Evolutionary conservation across 345 rosid genomes (phyloP).

Genomic region (Melastoma malabathricum): DNA sequence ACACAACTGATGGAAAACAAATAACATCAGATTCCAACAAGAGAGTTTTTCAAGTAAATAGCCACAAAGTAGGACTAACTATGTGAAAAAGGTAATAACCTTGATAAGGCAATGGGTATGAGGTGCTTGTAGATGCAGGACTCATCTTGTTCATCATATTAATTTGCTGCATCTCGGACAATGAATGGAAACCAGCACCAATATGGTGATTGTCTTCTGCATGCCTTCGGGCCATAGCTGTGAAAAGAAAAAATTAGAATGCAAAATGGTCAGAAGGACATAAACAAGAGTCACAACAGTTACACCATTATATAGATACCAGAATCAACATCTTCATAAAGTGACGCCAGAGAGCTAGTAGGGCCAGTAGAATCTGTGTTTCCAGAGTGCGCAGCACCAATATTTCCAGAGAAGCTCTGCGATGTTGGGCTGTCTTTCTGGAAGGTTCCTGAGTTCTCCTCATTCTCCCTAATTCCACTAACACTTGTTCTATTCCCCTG

Average conservation of each 20-base stretch:
- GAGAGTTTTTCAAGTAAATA: too few relatives aligned
- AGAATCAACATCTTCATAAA: conserved; percentile 81
- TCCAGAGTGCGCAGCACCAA: conserved; percentile 31
- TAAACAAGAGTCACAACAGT: conserved; percentile 1
- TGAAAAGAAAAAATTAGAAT: conserved; percentile 10
- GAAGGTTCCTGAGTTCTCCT: conserved; percentile 18
- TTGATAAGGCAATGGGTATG: conserved; percentile 13
- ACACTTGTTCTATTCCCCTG: conserved; percentile 56
- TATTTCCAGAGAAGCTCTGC: conserved; percentile 26
- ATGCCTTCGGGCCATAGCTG: conserved; percentile 1
- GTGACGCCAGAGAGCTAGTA: conserved; percentile 55
- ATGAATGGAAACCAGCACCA: conserved; percentile 25
- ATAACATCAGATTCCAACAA: too few relatives aligned
- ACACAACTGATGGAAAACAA: too few relatives aligned
- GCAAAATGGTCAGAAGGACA: conserved; percentile 7
- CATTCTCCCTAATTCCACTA: conserved; percentile 35
- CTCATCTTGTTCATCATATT: conserved; percentile 21
- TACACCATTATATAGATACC: conserved; percentile 26
- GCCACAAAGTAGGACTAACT: not conserved
- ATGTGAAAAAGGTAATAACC: conserved; percentile 12
- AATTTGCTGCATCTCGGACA: conserved; percentile 23
- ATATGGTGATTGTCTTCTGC: conserved; percentile 61
- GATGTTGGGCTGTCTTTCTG: conserved; percentile 25
- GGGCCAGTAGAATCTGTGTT: conserved; percentile 70
- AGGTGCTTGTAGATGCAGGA: conserved; percentile 10